These are phyloP conservation scores for Ricinus communis DNA, from an alignment of 345 rosid species.

Conservation along the genomic window DNA sequence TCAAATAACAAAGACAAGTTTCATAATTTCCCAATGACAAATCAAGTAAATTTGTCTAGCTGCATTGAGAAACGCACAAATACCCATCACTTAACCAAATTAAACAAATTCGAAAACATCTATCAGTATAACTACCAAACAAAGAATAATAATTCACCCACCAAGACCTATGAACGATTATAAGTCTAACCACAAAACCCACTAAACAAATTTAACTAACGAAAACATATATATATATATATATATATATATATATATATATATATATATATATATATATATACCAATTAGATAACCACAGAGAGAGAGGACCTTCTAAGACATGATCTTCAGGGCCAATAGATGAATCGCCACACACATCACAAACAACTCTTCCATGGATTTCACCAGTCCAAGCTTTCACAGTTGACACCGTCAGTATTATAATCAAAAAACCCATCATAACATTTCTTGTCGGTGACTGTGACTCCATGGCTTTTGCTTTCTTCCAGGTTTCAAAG, in stretches of 20 bases:
- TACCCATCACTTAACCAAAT: background rate
- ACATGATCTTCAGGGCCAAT: slow-evolving; percentile 95
- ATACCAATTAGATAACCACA: too few species aligned
- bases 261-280: too few species aligned
- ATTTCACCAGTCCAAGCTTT: slow-evolving; percentile 93
- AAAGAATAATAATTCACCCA: too few species aligned
- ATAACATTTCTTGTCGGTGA: slow-evolving; percentile 26
- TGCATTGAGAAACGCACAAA: background rate
- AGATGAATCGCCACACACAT: slow-evolving; percentile 85
- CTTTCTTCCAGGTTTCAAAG: background rate
- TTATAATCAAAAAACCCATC: slow-evolving; percentile 37
- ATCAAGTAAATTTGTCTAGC: background rate
- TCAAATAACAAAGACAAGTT: background rate
- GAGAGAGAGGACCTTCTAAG: slow-evolving; percentile 58
- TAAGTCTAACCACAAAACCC: slow-evolving; percentile 8
- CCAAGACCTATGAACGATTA: too few species aligned
- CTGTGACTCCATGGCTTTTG: slow-evolving; percentile 41
- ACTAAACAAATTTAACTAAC: background rate
- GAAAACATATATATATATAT: too few species aligned
- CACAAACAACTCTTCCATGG: slow-evolving; percentile 89
- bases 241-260: too few species aligned
- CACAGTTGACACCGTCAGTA: slow-evolving; percentile 37
- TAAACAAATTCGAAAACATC: background rate
- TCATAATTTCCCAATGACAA: background rate
- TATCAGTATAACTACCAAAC: background rate